Conservation (phyloP, 2,329 filamentous ascomycete species). For the Fusarium luffae region DNA sequence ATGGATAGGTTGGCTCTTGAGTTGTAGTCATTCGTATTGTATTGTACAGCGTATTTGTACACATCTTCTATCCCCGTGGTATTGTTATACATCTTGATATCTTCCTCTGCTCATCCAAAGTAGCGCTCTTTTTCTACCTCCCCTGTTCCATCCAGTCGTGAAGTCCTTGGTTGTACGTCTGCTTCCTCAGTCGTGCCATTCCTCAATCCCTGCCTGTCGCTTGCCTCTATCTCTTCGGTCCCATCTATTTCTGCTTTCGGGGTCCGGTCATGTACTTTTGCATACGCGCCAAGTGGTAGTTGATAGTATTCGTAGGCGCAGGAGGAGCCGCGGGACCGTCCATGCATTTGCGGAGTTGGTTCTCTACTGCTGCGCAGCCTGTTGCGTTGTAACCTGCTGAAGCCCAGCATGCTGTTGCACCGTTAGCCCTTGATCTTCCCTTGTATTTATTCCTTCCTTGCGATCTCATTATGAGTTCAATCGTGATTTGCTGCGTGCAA, state of each 20-base stretch:
- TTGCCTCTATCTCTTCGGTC: not conserved
- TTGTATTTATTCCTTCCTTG: too few species aligned
- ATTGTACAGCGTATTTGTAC: conserved; percentile 46
- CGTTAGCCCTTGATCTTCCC: too few species aligned
- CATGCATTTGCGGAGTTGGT: conserved; percentile 76
- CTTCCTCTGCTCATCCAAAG: conserved; percentile 13
- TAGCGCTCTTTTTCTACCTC: conserved; percentile 30
- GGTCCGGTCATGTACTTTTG: conserved; percentile 72
- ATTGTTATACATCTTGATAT: conserved; percentile 38
- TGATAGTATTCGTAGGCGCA: conserved; percentile 79
- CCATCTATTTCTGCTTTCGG: conserved; percentile 50
- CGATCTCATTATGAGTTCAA: too few species aligned
- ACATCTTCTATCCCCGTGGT: conserved; percentile 21
- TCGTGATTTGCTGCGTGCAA: not conserved
- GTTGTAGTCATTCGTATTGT: conserved; percentile 35
- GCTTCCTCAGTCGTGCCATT: not conserved
- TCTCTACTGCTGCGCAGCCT: conserved; percentile 69
- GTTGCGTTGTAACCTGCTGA: conserved; percentile 75
- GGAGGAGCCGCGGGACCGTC: conserved; percentile 72
- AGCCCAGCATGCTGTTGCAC: conserved; percentile 78
- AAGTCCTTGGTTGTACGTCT: too few species aligned
- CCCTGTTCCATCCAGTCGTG: not conserved
- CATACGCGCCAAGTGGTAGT: conserved; percentile 88
- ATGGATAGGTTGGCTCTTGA: not conserved
- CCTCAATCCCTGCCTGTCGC: too few species aligned